Percentiles rank a stretch among this genome's conserved stretches.
Conservation (phyloP, 768 basidiomycete genomes). For the Hygrocybe coccinea region DNA sequence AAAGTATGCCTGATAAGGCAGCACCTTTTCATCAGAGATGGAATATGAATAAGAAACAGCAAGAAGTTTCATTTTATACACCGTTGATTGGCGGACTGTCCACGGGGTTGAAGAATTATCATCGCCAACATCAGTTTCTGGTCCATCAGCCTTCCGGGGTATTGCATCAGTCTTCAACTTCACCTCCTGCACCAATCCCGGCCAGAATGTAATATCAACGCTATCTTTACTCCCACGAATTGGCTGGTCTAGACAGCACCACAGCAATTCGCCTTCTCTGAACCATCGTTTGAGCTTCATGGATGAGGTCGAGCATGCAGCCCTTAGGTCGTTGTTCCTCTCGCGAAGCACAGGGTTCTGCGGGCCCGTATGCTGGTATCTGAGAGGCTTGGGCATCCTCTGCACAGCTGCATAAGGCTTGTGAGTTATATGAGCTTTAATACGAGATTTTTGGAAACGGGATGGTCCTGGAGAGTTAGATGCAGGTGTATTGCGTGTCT, state of each 20-base stretch:
- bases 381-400: conserved; percentile 25
- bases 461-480: conserved; percentile 15
- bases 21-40: conserved; percentile 52
- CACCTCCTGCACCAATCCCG: conserved; percentile 59
- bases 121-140: conserved; percentile 10
- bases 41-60: conserved; percentile 47
- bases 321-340: conserved; percentile 60
- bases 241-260: conserved; percentile 54
- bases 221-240: conserved; percentile 39
- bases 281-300: conserved; percentile 54
- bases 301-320: conserved; percentile 42
- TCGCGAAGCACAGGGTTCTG: conserved; percentile 54
- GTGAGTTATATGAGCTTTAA: conserved; percentile 1
- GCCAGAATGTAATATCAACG: conserved; percentile 65
- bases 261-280: conserved; percentile 65
- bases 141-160: conserved; percentile 18
- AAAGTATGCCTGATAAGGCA: conserved; percentile 71
- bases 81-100: conserved; percentile 54
- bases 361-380: conserved; percentile 31
- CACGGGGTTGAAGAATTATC: conserved; percentile 37
- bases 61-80: conserved; percentile 67
- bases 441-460: neutral
- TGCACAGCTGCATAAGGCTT: conserved; percentile 40
- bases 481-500: conserved; percentile 20
- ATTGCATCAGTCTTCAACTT: conserved; percentile 44